These are phyloP conservation scores for Phascolomyces articulosus DNA, from an alignment of 371 early-diverging fungal species.

Conservation along the genomic window DNA sequence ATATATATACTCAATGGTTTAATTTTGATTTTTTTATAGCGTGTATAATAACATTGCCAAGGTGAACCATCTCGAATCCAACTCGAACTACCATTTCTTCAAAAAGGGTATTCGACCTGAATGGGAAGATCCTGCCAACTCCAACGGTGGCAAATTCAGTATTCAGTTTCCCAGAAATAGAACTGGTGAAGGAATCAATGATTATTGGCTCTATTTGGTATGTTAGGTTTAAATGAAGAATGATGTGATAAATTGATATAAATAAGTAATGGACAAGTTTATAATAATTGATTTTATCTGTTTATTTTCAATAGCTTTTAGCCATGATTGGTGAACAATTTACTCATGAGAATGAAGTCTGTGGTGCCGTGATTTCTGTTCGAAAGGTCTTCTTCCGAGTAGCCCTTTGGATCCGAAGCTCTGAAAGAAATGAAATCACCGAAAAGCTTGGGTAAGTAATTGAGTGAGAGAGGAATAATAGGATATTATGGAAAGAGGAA, in stretches of 20 bases:
- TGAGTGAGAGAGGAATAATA: background rate
- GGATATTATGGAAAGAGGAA: background rate
- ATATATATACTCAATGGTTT: too few relatives aligned
- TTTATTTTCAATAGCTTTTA: conserved; percentile 59
- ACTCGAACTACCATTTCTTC: conserved; percentile 97
- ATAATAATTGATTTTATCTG: too few relatives aligned
- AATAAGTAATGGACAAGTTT: too few relatives aligned
- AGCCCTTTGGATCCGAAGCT: conserved; percentile 88
- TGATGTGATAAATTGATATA: too few relatives aligned
- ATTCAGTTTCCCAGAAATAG: conserved; percentile 77
- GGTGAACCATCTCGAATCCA: conserved; percentile 76
- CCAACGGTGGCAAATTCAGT: conserved; percentile 96
- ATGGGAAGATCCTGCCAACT: conserved; percentile 99
- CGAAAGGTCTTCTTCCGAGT: conserved; percentile 83
- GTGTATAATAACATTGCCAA: conserved; percentile 89
- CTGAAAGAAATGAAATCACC: conserved; percentile 65
- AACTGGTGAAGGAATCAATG: conserved; percentile 77
- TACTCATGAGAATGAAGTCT: conserved; percentile 77
- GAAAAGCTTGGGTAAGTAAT: conserved; percentile 67
- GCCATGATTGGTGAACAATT: conserved; percentile 92
- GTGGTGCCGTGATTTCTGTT: conserved; percentile 89
- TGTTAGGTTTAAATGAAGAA: too few relatives aligned
- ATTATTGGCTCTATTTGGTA: conserved; percentile 87
- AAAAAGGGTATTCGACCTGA: conserved; percentile 96
- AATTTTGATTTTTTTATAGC: conserved; percentile 34